Evolutionary conservation across 345 rosid species (phyloP), one percentile per base, ranked within the genome.

Genomic region (Lepidium aucheri): DNA sequence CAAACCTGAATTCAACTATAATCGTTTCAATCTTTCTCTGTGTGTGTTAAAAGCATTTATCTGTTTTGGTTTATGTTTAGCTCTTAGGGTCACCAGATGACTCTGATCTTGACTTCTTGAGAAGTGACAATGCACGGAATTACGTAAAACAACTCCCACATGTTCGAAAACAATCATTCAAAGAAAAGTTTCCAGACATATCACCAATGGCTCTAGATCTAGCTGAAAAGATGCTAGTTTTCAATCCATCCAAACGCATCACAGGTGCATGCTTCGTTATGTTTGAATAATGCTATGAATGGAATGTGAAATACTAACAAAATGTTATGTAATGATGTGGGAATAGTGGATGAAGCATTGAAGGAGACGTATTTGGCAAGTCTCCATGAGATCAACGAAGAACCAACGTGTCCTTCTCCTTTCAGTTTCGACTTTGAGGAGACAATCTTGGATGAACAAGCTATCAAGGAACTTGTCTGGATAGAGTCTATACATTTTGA

Each of bases 361-460:
- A 82, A 84, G 64, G 89, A 89, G 65, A 90, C 96, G 10, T 91
- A 67, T 50, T 43, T 91, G 52, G 81, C 82, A n/a, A 83, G 95
- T 72, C 95, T 91, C 67, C 95, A 91, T 45, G 98, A 89, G 89
- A 84, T 89, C 82, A 91, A 91, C 2, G 98, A 85, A 60, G 96
- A 89, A 80, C 98, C 95, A 4, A 84, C 70, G 2, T 89, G 96
- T 65, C 75, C 74, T 9, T 68, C 82, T 40, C 85, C 95, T 30
- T 91, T 91, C 41, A 42, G 65, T 47, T 89, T 91, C 9, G 90
- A 89, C 79, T 89, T 88, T 20, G 98, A 91, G 71, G 89, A 85
- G 65, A 66, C 75, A 12, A 63, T 65, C 26, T 78, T 89, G 79
- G 82, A 68, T 43, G 98, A 86, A 83, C 82, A 89, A 41, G 96